phyloP scores from a whole-genome alignment of 2,329 filamentous ascomycete species.

The Penicillium concentricum region DNA sequence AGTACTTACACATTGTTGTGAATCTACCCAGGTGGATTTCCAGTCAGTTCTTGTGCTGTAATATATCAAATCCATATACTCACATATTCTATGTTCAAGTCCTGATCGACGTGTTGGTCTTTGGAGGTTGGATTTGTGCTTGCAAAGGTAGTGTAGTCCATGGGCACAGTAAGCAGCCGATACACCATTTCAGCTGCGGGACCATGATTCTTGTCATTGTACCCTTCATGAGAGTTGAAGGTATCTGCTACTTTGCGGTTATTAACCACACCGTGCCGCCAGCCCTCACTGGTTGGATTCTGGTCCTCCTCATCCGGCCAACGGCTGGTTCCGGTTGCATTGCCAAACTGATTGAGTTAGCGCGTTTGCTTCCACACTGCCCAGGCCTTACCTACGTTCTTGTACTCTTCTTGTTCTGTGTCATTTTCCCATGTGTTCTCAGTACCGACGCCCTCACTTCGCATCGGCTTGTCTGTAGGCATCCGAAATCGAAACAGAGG shows the following conservation, averaged over 20 bases:
- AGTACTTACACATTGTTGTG: slow-evolving; percentile 42
- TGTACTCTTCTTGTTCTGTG: slow-evolving; percentile 7
- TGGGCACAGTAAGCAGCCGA: slow-evolving; percentile 14
- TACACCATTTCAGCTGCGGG: slow-evolving; percentile 21
- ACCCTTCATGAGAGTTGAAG: slow-evolving; percentile 10
- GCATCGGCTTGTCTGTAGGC: slow-evolving; percentile 17
- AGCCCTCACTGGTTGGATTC: slow-evolving; percentile 12
- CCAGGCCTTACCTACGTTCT: neutral
- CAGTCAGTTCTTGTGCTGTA: neutral
- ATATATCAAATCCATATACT: slow-evolving; percentile 33
- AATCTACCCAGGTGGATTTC: slow-evolving; percentile 15
- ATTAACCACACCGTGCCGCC: slow-evolving; percentile 21
- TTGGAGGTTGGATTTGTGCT: slow-evolving; percentile 23
- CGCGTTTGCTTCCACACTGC: neutral
- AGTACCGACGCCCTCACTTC: slow-evolving; percentile 7
- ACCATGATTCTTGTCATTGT: slow-evolving; percentile 12
- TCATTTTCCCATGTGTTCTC: slow-evolving; percentile 10
- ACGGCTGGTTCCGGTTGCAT: slow-evolving; percentile 20
- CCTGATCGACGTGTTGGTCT: slow-evolving; percentile 9
- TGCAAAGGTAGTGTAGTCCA: slow-evolving; percentile 19
- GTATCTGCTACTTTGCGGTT: slow-evolving; percentile 20
- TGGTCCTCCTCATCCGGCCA: slow-evolving; percentile 26
- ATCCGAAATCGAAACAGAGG: slow-evolving; percentile 49
- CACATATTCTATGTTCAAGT: slow-evolving; percentile 22
- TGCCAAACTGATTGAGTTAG: slow-evolving; percentile 12